phyloP scores from a whole-genome alignment of 306 rosid species.

The Trifolium subterraneum region DNA sequence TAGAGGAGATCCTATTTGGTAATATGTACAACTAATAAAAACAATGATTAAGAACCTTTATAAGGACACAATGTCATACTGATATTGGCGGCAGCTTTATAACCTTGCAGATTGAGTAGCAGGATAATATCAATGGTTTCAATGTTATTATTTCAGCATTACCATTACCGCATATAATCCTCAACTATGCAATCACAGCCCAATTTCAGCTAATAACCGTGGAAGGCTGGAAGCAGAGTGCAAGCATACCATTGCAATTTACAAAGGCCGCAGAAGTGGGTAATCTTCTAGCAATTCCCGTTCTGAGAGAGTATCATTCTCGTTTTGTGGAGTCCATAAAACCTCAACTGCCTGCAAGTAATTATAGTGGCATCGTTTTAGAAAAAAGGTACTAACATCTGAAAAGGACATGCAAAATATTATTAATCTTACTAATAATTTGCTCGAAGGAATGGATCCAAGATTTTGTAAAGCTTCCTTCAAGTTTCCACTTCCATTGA shows the following conservation, averaged over 20 bases:
- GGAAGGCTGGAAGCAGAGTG: conserved; percentile 27
- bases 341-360: conserved; percentile 91
- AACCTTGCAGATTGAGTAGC: conserved; percentile 41
- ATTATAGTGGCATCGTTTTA: conserved; percentile 6
- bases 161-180: conserved; percentile 35
- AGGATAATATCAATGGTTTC: conserved; percentile 15
- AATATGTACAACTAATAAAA: conserved; percentile 38
- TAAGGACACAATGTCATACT: conserved; percentile 28
- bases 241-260: conserved; percentile 51
- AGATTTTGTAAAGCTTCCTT: conserved; percentile 95
- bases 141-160: conserved; percentile 36
- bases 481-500: conserved; percentile 86
- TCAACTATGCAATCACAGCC: conserved; percentile 35
- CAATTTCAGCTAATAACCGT: conserved; percentile 37
- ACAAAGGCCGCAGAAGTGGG: conserved; percentile 95
- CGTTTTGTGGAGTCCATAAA: conserved; percentile 99
- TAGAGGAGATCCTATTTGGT: conserved; percentile 33
- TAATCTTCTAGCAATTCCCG: conserved; percentile 96
- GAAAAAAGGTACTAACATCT: conserved; percentile 25
- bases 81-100: conserved; percentile 20
- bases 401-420: conserved; percentile 5
- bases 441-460: conserved; percentile 87
- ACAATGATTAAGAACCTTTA: conserved; percentile 31
- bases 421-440: conserved; percentile 67
- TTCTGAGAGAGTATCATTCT: conserved; percentile 90